Conservation (phyloP, 108 stramenopile genomes). For the Epithemia pelagica region DNA sequence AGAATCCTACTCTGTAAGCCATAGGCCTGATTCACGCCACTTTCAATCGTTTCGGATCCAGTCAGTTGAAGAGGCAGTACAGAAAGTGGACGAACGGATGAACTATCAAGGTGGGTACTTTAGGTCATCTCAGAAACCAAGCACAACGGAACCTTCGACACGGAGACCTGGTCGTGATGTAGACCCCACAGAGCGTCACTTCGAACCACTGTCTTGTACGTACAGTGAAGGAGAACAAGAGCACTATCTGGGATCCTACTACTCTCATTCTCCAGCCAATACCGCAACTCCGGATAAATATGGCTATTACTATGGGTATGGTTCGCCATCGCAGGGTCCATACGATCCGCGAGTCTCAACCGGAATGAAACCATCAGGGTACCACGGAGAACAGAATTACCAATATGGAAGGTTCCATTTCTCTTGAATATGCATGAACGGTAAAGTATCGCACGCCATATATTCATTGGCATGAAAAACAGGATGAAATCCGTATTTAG, state of each 20-base stretch:
- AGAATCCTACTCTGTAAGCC: background rate
- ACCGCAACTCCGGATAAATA: too few species aligned
- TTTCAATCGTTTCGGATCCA: slow-evolving; percentile 2
- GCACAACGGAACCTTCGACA: background rate
- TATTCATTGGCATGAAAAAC: background rate
- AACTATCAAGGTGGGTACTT: background rate
- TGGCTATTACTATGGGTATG: background rate
- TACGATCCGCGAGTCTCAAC: too few species aligned
- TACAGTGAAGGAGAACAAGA: background rate
- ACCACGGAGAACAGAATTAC: background rate
- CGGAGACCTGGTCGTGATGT: too few species aligned
- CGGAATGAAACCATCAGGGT: too few species aligned
- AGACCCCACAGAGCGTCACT: background rate
- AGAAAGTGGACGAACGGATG: slow-evolving; percentile 6
- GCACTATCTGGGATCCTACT: background rate
- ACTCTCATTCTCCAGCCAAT: too few species aligned
- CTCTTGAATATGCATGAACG: background rate
- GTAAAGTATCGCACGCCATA: background rate
- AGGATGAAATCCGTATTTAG: background rate
- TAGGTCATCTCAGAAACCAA: background rate
- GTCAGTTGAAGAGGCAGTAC: background rate
- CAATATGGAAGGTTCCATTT: background rate
- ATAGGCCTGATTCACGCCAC: background rate
- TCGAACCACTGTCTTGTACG: background rate
- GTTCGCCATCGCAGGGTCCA: too few species aligned